phyloP scores from a whole-genome alignment of 805 yeast species.

The Myxozyma sirexii region DNA sequence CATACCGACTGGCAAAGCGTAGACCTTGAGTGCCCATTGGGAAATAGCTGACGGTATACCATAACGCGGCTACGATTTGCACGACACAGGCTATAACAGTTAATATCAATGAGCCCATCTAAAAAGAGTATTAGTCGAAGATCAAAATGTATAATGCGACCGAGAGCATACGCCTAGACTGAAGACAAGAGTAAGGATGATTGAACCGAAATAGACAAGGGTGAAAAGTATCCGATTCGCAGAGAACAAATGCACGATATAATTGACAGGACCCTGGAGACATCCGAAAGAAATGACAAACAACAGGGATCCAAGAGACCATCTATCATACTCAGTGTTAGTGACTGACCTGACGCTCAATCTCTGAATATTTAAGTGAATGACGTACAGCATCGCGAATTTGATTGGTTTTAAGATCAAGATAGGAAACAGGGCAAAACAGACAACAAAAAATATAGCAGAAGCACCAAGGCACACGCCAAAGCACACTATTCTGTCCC shows the following conservation, averaged over 20 bases:
- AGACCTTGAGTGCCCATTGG: conserved; percentile 69
- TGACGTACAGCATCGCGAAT: conserved; percentile 60
- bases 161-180: conserved; percentile 53
- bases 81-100: conserved; percentile 74
- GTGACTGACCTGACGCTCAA: too few species aligned
- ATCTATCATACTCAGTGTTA: too few species aligned
- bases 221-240: conserved; percentile 80
- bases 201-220: conserved; percentile 75
- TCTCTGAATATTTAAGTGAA: too few species aligned
- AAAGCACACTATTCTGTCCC: conserved; percentile 81
- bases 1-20: conserved; percentile 35
- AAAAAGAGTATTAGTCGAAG: not conserved
- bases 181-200: conserved; percentile 74
- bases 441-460: conserved; percentile 75
- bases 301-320: conserved; percentile 89
- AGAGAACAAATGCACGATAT: conserved; percentile 71
- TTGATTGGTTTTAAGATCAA: conserved; percentile 87
- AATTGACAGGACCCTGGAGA: conserved; percentile 88
- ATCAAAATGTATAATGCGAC: not conserved
- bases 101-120: conserved; percentile 66
- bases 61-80: conserved; percentile 83
- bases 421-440: conserved; percentile 85
- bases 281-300: conserved; percentile 89
- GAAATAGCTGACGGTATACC: conserved; percentile 89
- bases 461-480: conserved; percentile 76